Conservation (phyloP, 805 yeast species). For the Ogataea parapolymorpha region DNA sequence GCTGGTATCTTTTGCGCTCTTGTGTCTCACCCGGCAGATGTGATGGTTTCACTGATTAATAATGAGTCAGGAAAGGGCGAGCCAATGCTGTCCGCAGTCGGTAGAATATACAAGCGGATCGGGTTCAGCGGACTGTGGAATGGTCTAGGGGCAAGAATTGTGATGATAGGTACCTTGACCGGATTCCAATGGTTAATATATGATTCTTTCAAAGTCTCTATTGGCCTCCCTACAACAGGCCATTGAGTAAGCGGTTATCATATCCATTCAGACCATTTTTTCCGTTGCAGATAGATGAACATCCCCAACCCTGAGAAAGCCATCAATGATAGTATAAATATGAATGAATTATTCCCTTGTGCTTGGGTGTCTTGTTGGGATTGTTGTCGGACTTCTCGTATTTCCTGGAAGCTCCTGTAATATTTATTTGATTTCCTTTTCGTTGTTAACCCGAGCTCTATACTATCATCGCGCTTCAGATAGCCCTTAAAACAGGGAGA, state of each 20-base stretch:
- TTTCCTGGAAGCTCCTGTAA: constrained; percentile 11
- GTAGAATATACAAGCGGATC: constrained; percentile 73
- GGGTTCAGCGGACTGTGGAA: constrained; percentile 94
- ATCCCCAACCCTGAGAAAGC: constrained; percentile 27
- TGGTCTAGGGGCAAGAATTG: constrained; percentile 89
- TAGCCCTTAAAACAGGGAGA: constrained; percentile 79
- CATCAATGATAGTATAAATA: constrained; percentile 18
- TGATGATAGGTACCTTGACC: constrained; percentile 96
- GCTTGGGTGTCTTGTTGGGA: neutral
- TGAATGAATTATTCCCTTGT: constrained; percentile 6
- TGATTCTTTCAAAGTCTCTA: constrained; percentile 92
- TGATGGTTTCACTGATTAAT: constrained; percentile 92
- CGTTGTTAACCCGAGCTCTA: constrained; percentile 1
- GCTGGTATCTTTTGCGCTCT: constrained; percentile 97
- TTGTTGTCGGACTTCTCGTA: constrained; percentile 9
- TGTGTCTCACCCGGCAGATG: constrained; percentile 98
- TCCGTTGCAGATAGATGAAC: constrained; percentile 30
- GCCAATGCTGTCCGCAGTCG: constrained; percentile 60
- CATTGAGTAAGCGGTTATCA: constrained; percentile 11
- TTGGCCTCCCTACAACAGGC: constrained; percentile 95
- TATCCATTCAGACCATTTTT: constrained; percentile 29
- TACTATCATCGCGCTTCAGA: constrained; percentile 42
- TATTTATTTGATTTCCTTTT: constrained; percentile 11
- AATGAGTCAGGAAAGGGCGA: constrained; percentile 65
- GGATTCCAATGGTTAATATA: constrained; percentile 97